Evolutionary conservation across 805 yeast species (phyloP).

Genomic region (Starmerella potacharoeniae): DNA sequence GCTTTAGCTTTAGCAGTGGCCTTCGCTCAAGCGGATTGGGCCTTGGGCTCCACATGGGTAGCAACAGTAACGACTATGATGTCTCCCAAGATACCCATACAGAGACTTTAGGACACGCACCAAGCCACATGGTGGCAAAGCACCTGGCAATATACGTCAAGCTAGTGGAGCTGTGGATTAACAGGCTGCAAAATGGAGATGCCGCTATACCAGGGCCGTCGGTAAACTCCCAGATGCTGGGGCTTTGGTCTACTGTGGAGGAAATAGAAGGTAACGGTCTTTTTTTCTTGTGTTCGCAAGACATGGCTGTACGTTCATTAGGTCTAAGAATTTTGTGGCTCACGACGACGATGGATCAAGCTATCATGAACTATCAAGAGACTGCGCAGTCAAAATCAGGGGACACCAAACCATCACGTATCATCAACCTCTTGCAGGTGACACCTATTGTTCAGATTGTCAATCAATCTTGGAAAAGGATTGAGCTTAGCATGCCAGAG

Average conservation of each 20-base stretch:
- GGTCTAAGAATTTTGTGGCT: constrained; percentile 67
- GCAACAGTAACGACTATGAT: constrained; percentile 9
- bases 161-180: constrained; percentile 68
- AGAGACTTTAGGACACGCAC: background rate
- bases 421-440: constrained; percentile 62
- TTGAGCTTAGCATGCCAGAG: constrained; percentile 56
- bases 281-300: constrained; percentile 83
- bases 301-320: constrained; percentile 55
- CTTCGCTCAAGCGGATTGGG: constrained; percentile 1
- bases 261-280: constrained; percentile 94
- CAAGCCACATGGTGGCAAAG: constrained; percentile 1
- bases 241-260: constrained; percentile 70
- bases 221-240: constrained; percentile 23
- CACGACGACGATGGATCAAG: constrained; percentile 80
- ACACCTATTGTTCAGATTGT: constrained; percentile 57
- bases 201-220: constrained; percentile 13
- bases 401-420: constrained; percentile 22
- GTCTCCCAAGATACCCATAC: background rate
- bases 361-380: constrained; percentile 45
- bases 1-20: constrained; percentile 10
- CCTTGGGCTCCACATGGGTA: constrained; percentile 4
- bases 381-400: constrained; percentile 11
- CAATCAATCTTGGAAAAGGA: constrained; percentile 37
- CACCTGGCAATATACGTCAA: constrained; percentile 59
- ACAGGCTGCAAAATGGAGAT: constrained; percentile 20